Evolutionary conservation across 257 asterid genomes (phyloP).

Genomic region (Scutellaria galericulata): DNA sequence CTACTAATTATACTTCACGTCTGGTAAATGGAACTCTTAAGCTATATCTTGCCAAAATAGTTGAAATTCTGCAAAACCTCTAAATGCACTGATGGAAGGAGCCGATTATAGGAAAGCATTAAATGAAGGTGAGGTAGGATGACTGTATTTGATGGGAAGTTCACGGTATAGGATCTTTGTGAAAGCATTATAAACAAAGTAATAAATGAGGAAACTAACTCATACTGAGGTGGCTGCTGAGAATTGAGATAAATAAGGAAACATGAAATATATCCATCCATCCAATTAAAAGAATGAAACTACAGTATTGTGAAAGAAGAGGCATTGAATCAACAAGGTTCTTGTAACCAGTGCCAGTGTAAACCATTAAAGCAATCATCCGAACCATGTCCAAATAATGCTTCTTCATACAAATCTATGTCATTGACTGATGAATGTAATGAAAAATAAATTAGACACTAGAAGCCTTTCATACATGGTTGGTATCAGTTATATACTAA

Average conservation of each 20-base stretch:
- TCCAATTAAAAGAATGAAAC: background rate
- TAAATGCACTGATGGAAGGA: too few relatives aligned
- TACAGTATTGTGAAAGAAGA: background rate
- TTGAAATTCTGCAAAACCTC: too few relatives aligned
- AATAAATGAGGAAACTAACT: background rate
- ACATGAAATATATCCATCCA: background rate
- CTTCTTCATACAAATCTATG: background rate
- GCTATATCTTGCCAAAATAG: too few relatives aligned
- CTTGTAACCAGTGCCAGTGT: background rate
- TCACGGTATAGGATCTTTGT: background rate
- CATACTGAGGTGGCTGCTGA: background rate
- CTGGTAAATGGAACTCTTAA: background rate
- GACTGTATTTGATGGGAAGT: background rate
- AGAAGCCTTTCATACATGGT: background rate
- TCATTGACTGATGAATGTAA: background rate
- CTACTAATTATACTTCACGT: too few relatives aligned
- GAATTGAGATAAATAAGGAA: slow-evolving; percentile 4
- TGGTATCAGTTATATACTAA: background rate
- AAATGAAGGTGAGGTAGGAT: too few relatives aligned
- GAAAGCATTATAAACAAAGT: too few relatives aligned
- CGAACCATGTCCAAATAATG: too few relatives aligned
- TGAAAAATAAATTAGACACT: too few relatives aligned
- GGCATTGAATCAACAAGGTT: background rate
- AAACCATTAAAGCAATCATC: too few relatives aligned
- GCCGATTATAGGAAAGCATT: too few relatives aligned